phyloP scores from a whole-genome alignment of 1,139 yeast species.

The Yamadazyma dendronema region DNA sequence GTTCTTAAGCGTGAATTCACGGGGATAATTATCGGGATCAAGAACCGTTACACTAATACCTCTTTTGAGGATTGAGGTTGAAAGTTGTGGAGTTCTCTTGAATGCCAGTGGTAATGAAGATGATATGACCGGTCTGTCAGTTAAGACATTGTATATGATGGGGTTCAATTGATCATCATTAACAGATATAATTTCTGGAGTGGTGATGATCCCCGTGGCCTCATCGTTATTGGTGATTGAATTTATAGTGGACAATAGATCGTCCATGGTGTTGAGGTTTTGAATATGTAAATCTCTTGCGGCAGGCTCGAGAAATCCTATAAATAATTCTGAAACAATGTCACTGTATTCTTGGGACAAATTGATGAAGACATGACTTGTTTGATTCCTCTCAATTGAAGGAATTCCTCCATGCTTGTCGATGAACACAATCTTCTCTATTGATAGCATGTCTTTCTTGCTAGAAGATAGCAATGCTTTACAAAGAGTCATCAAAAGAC shows the following conservation, averaged over 20 bases:
- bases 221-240: constrained; percentile 36
- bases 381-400: constrained; percentile 72
- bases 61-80: constrained; percentile 76
- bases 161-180: constrained; percentile 63
- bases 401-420: constrained; percentile 91
- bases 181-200: constrained; percentile 45
- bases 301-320: constrained; percentile 48
- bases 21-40: constrained; percentile 29
- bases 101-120: constrained; percentile 85
- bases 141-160: constrained; percentile 78
- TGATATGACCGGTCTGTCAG: constrained; percentile 90
- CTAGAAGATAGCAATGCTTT: constrained; percentile 22
- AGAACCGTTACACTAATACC: constrained; percentile 68
- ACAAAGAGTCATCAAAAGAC: constrained; percentile 27
- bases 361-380: constrained; percentile 87
- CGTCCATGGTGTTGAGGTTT: constrained; percentile 56
- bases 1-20: constrained; percentile 41
- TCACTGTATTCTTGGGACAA: constrained; percentile 76
- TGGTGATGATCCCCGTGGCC: constrained; percentile 43
- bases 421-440: constrained; percentile 78
- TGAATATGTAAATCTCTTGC: constrained; percentile 50
- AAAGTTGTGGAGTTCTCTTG: constrained; percentile 58
- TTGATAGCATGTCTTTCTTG: constrained; percentile 38
- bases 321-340: constrained; percentile 58
- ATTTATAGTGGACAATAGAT: constrained; percentile 31